phyloP scores from a whole-genome alignment of 805 yeast species.

The Tetrapisispora iriomotensis region DNA sequence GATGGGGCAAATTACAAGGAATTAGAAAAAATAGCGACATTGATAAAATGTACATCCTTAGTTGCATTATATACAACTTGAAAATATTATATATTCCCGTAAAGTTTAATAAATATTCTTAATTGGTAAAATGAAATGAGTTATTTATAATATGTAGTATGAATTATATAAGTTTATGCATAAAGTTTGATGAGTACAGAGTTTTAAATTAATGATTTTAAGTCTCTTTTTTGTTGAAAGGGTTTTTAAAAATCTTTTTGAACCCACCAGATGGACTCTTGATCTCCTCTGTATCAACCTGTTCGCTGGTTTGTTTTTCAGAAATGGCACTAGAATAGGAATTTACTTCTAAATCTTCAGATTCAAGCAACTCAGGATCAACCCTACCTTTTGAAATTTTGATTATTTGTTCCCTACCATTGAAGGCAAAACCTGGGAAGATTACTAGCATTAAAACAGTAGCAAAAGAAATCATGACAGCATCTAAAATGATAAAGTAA shows the following conservation, averaged over 20 bases:
- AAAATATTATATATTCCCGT: no score
- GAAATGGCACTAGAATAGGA: not conserved
- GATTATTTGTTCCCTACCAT: constrained; percentile 21
- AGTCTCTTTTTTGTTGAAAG: not conserved
- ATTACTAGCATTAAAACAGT: constrained; percentile 37
- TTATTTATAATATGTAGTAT: no score
- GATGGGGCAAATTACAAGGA: constrained; percentile 8
- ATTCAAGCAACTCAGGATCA: constrained; percentile 10
- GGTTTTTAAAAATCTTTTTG: constrained; percentile 1
- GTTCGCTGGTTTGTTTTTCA: not conserved
- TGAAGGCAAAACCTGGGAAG: constrained; percentile 56
- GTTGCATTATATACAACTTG: constrained; percentile 5
- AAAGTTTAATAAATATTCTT: no score
- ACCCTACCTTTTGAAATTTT: constrained; percentile 17
- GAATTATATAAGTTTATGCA: no score
- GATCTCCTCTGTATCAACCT: not conserved
- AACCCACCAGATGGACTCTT: no score
- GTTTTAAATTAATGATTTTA: no score
- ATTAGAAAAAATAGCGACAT: constrained; percentile 1
- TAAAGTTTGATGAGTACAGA: no score
- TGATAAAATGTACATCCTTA: constrained; percentile 6
- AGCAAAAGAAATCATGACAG: constrained; percentile 49
- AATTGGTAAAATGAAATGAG: no score
- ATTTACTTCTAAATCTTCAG: not conserved
- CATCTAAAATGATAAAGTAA: constrained; percentile 52